Base-by-base conservation (phyloP, 441 rosid genomes). In the Viola pubescens region DNA sequence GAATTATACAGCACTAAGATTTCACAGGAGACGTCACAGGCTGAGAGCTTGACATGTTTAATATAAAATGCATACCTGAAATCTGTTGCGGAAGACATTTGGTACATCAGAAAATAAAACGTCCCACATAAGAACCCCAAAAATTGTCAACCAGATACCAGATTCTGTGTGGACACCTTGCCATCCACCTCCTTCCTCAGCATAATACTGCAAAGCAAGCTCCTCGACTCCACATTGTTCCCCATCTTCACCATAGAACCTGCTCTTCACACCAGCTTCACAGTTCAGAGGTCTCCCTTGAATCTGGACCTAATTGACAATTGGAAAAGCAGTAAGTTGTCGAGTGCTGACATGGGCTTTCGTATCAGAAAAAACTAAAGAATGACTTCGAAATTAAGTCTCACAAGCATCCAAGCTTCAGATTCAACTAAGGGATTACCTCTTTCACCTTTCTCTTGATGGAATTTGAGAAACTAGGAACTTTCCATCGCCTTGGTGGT, bases 401-500 rank as follows among this genome's bases (percentile, higher is more conserved):
- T 66, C 51, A 56, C 41, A 16, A 39, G 66, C 52, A 61, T 48
- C 65, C 62, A 48, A 64, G 48, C 19, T 61, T 14, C 34, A 56
- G 34, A 46, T 14, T 52, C 37, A 66, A 37, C 42, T 50, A 69
- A 60, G 54, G 37, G 54, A 47, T 51, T 64, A 88, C 98, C 85
- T 89, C 95, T 3, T 68, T 73, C 65, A 89, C 85, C 77, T 77
- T 85, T 64, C 84, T 81, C 47, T 75, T 78, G 14, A 79, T 43
- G 39, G 72, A 82, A 49, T 70, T 73, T 56, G 82, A 55, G 69
- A 85, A 89, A 51, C 77, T 72, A 16, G 97, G 97, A 75, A 70
- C 66, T 81, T 79, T 92, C 98, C 98, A 92, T 65, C 97, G 89
- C 71, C 98, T 87, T 52, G 98, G 98, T 63, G 98, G 98, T 81